phyloP scores from a whole-genome alignment of 2,329 filamentous ascomycete genomes.

The Dryadomyces sulphureus region DNA sequence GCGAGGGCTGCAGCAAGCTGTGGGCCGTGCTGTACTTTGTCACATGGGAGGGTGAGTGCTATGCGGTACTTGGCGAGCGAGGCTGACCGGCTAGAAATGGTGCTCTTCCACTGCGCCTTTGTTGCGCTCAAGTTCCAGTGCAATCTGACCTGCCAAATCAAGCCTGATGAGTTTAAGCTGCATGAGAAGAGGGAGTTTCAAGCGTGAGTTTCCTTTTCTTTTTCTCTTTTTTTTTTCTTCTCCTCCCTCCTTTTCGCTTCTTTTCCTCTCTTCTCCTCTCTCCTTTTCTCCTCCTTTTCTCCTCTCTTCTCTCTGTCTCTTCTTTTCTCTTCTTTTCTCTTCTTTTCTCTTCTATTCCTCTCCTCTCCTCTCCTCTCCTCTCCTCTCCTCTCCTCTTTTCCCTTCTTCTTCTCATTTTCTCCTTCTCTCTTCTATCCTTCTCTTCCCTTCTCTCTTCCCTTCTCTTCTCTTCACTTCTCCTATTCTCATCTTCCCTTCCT shows the following conservation, averaged over 20 bases:
- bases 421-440: no score
- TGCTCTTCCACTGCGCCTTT: conserved; percentile 44
- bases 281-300: neutral
- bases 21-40: conserved; percentile 43
- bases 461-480: neutral
- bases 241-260: neutral
- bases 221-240: neutral
- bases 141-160: conserved; percentile 25
- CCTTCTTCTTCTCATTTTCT: neutral
- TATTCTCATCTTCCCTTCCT: neutral
- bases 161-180: conserved; percentile 29
- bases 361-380: no score
- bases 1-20: conserved; percentile 26
- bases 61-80: neutral
- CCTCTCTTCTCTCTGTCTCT: neutral
- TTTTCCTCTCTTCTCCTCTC: neutral
- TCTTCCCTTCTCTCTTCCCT: no score
- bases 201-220: conserved; percentile 19
- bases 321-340: neutral
- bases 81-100: conserved; percentile 30
- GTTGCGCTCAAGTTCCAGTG: conserved; percentile 39
- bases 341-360: neutral
- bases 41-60: conserved; percentile 41
- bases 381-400: no score
- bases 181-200: conserved; percentile 39